Evolutionary conservation across 2,329 filamentous ascomycete species (phyloP).

Genomic region (Botryotinia globosa): DNA sequence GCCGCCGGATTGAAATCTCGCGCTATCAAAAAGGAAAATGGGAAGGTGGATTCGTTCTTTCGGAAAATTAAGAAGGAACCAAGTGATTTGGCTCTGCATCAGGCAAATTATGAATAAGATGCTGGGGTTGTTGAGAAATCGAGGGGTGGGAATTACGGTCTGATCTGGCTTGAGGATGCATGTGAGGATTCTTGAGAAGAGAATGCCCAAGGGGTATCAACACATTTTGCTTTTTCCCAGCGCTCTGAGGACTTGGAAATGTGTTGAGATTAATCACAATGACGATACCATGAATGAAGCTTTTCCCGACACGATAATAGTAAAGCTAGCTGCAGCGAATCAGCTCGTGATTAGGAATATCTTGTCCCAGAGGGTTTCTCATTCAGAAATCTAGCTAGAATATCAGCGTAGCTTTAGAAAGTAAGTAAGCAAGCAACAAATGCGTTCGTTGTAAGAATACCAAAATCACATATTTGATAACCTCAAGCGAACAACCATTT

Average conservation of each 20-base stretch:
- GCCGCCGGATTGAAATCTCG: neutral
- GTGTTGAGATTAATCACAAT: neutral
- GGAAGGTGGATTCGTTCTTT: neutral
- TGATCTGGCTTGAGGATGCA: neutral
- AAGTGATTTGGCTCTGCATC: conserved; percentile 1
- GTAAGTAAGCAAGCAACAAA: neutral
- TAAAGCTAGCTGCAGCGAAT: neutral
- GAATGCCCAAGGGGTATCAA: neutral
- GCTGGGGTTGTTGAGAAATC: neutral
- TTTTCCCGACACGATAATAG: neutral
- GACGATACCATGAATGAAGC: neutral
- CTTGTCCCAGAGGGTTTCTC: too few species aligned
- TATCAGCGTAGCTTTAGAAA: neutral
- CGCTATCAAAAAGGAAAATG: neutral
- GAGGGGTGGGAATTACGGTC: neutral
- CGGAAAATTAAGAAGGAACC: neutral
- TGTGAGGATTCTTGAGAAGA: neutral
- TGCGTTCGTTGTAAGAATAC: neutral
- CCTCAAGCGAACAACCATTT: neutral
- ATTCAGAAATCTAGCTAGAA: too few species aligned
- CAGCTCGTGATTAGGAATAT: neutral
- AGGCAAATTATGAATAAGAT: neutral
- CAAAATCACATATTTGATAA: neutral
- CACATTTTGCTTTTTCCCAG: neutral
- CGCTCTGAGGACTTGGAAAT: neutral